phyloP scores from a whole-genome alignment of 1,284 basidiomycete genomes.

The Cystobasidium slooffiae region DNA sequence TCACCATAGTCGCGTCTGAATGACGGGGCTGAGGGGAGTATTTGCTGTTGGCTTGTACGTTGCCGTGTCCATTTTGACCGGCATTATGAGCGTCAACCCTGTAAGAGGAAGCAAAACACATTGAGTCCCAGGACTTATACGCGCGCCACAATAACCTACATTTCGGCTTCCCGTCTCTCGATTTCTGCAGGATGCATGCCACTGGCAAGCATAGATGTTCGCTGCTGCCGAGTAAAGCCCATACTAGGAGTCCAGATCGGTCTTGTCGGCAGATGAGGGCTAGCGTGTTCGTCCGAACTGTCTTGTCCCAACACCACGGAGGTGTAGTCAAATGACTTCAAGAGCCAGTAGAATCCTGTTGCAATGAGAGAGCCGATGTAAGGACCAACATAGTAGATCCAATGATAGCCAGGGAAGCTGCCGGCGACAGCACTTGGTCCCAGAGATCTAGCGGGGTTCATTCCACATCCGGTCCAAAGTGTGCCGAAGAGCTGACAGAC shows the following conservation, averaged over 20 bases:
- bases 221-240: slow-evolving; percentile 33
- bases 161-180: slow-evolving; percentile 30
- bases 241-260: slow-evolving; percentile 22
- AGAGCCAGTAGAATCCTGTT: slow-evolving; percentile 52
- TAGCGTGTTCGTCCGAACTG: slow-evolving; percentile 4
- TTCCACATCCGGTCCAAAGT: slow-evolving; percentile 53
- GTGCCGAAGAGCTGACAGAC: slow-evolving; percentile 58
- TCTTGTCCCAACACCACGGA: slow-evolving; percentile 41
- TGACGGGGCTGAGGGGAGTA: too few relatives aligned
- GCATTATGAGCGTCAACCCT: slow-evolving; percentile 19
- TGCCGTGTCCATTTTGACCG: neutral
- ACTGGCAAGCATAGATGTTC: slow-evolving; percentile 36
- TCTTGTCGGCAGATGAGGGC: neutral
- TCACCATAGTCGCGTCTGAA: too few relatives aligned
- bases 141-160: too few relatives aligned
- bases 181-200: slow-evolving; percentile 37
- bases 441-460: slow-evolving; percentile 71
- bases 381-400: slow-evolving; percentile 59
- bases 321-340: slow-evolving; percentile 42
- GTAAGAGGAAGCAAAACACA: neutral
- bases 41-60: too few relatives aligned
- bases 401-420: slow-evolving; percentile 64
- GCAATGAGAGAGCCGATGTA: slow-evolving; percentile 55
- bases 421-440: slow-evolving; percentile 71
- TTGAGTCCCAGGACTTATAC: too few relatives aligned